phyloP scores from a whole-genome alignment of 768 basidiomycete genomes.

The Lentinula sp. region DNA sequence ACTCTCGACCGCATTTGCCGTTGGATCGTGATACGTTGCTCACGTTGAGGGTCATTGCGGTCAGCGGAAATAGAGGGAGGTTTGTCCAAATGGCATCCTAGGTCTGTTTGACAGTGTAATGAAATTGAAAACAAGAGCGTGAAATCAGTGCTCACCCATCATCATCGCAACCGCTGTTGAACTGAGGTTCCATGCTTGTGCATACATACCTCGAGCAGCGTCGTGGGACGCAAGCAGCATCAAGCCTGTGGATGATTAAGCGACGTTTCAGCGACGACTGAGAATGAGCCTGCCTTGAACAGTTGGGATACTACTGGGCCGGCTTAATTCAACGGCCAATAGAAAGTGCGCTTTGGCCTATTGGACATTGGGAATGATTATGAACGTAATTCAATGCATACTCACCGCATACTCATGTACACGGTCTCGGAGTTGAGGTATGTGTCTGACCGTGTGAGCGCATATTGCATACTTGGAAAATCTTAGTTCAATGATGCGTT shows the following conservation, averaged over 20 bases:
- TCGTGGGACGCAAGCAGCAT: slow-evolving; percentile 6
- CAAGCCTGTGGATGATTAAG: background rate
- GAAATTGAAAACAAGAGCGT: background rate
- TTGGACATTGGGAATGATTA: background rate
- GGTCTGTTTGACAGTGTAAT: background rate
- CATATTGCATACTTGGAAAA: slow-evolving; percentile 1
- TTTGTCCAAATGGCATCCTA: slow-evolving; percentile 8
- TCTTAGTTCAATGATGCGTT: background rate
- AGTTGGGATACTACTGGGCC: slow-evolving; percentile 7
- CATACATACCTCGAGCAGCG: slow-evolving; percentile 8
- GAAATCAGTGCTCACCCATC: background rate
- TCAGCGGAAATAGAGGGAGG: background rate
- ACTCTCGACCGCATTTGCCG: slow-evolving; percentile 3
- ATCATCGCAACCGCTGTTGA: slow-evolving; percentile 8
- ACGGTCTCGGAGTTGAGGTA: slow-evolving; percentile 5
- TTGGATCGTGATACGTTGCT: background rate
- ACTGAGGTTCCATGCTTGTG: slow-evolving; percentile 6
- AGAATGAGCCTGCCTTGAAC: slow-evolving; percentile 1
- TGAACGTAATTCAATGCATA: background rate
- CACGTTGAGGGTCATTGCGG: background rate
- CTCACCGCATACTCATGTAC: slow-evolving; percentile 6
- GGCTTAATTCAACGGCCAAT: slow-evolving; percentile 1
- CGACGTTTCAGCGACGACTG: background rate
- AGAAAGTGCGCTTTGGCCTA: slow-evolving; percentile 7
- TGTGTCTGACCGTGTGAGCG: slow-evolving; percentile 7